Conservation (phyloP, 257 asterid species). For the Salvia hispanica region DNA sequence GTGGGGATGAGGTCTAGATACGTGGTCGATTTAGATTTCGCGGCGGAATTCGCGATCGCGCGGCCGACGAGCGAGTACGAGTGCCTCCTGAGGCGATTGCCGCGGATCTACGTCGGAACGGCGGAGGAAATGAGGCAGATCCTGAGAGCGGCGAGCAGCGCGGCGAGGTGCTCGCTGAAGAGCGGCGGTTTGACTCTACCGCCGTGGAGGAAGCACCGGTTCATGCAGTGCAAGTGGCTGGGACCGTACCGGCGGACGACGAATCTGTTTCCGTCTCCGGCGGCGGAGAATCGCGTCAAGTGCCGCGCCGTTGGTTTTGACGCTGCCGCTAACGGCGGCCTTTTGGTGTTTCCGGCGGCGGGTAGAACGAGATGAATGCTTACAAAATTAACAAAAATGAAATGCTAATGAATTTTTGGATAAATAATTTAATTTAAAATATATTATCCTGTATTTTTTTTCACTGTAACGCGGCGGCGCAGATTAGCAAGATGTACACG, state of each 20-base stretch:
- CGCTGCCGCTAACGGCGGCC: constrained; percentile 42
- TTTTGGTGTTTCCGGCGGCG: constrained; percentile 37
- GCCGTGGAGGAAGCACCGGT: constrained; percentile 88
- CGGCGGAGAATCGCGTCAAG: constrained; percentile 33
- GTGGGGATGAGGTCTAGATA: constrained; percentile 39
- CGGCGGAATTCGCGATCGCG: constrained; percentile 73
- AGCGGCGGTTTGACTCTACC: constrained; percentile 57
- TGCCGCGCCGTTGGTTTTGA: constrained; percentile 75
- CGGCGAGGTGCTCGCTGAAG: constrained; percentile 63
- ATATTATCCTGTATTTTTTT: too few relatives aligned
- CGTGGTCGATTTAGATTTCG: constrained; percentile 66
- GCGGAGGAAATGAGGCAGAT: constrained; percentile 57
- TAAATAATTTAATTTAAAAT: too few relatives aligned
- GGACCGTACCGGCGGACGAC: constrained; percentile 62
- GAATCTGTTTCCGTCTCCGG: constrained; percentile 35
- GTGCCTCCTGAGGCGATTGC: constrained; percentile 39
- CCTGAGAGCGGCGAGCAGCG: constrained; percentile 56
- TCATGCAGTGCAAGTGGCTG: constrained; percentile 78
- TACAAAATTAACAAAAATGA: neutral
- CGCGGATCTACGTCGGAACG: constrained; percentile 58
- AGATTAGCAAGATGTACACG: constrained; percentile 18
- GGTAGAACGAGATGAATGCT: constrained; percentile 53
- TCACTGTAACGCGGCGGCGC: constrained; percentile 35
- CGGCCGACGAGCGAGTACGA: constrained; percentile 61
- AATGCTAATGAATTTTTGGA: too few relatives aligned